Percentiles rank a stretch among this genome's conserved stretches.
These are phyloP conservation scores for Kentomonas sorsogonicus DNA, from an alignment of 208 protist genomes.

Conservation along the genomic window DNA sequence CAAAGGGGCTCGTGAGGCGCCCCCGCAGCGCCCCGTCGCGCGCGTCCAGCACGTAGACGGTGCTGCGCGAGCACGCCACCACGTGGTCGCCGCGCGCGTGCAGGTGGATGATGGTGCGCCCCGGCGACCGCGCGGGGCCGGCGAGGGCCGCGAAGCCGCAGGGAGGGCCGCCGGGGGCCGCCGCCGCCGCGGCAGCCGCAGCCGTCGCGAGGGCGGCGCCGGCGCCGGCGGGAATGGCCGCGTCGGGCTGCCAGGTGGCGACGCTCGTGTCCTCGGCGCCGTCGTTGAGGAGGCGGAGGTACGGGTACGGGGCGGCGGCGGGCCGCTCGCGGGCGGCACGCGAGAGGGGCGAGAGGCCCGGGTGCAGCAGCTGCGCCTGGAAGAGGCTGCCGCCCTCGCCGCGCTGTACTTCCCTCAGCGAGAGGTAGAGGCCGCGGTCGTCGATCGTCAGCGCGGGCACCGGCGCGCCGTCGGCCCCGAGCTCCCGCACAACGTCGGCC, in stretches of 20 bases:
- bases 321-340: constrained; percentile 14
- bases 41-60: constrained; percentile 49
- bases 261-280: constrained; percentile 41
- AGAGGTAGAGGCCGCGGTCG: constrained; percentile 26
- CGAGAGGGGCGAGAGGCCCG: constrained; percentile 43
- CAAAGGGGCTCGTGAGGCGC: constrained; percentile 50
- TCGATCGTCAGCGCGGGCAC: constrained; percentile 26
- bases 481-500: constrained; percentile 40
- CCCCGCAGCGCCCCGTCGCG: constrained; percentile 35
- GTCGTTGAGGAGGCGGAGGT: constrained; percentile 55
- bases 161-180: no score
- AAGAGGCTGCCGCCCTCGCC: constrained; percentile 50
- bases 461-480: constrained; percentile 25
- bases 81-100: constrained; percentile 56
- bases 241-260: constrained; percentile 18
- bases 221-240: constrained; percentile 20
- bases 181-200: no score
- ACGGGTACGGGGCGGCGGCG: constrained; percentile 40
- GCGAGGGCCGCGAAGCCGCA: no score
- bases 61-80: constrained; percentile 37
- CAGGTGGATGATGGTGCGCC: constrained; percentile 19
- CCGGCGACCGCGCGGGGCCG: background rate
- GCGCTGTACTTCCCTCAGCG: constrained; percentile 46
- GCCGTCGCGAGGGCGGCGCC: no score
- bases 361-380: constrained; percentile 49